phyloP scores from a whole-genome alignment of 2,329 filamentous ascomycete genomes.

The Rhynchosporium secalis region DNA sequence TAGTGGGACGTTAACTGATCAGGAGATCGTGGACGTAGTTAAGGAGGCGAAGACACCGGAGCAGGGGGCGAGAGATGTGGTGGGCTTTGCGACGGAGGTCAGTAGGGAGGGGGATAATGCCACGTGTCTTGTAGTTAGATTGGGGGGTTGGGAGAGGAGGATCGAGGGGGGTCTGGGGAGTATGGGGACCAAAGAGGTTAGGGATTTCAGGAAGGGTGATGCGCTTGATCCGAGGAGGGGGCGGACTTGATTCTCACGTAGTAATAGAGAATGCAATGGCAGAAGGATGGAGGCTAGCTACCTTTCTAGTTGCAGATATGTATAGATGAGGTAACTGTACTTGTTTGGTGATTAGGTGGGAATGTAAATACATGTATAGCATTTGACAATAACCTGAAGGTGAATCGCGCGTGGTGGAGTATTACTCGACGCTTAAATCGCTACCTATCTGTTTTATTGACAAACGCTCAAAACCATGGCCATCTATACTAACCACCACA shows the following conservation, averaged over 20 bases:
- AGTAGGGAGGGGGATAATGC: conserved; percentile 61
- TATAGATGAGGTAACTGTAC: too few relatives aligned
- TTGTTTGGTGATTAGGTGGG: too few relatives aligned
- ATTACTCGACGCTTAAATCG: too few relatives aligned
- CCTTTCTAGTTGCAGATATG: too few relatives aligned
- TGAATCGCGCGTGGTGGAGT: too few relatives aligned
- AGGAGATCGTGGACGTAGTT: conserved; percentile 93
- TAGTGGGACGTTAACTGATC: conserved; percentile 80
- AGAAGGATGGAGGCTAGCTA: too few relatives aligned
- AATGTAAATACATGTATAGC: too few relatives aligned
- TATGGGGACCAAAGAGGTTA: conserved; percentile 86
- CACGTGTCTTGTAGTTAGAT: conserved; percentile 65
- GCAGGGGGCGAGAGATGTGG: conserved; percentile 74
- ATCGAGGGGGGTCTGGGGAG: conserved; percentile 86
- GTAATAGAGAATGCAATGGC: too few relatives aligned
- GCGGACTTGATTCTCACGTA: conserved; percentile 28
- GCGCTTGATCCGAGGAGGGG: conserved; percentile 78
- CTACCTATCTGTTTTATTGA: too few relatives aligned
- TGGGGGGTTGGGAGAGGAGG: conserved; percentile 70
- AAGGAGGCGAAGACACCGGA: conserved; percentile 93
- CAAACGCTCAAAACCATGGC: too few relatives aligned
- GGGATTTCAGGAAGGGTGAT: conserved; percentile 79
- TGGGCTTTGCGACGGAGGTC: conserved; percentile 87
- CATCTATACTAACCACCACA: too few relatives aligned
- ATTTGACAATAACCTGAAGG: too few relatives aligned